Base-by-base conservation (phyloP, 306 rosid genomes). In the Vicia sativa region DNA sequence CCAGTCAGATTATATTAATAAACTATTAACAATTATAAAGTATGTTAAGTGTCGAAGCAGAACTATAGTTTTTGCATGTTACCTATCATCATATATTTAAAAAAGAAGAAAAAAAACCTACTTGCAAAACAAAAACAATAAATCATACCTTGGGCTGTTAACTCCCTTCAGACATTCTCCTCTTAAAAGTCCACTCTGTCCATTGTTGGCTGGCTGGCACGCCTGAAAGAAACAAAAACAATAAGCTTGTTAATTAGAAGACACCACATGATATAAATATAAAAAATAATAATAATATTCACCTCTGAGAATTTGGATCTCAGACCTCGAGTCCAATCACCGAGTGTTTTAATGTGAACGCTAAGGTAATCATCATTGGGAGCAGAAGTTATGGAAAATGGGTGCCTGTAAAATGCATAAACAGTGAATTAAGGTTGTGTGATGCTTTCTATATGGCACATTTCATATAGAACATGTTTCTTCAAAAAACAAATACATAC, bases 381-480 rank as follows among this genome's bases (percentile, higher is more conserved):
- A 53, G 92, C 89, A 1, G 92, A 87, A 67, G 89, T 84, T 69
- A 87, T 82, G 72, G 92, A 87, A 77, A 87, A 87, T 54, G 92
- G 92, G 72, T 87, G 92, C 92, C 92, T 87, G 76, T 73, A 59
- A 18, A 16, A 54, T 38, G 62, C 61, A 48, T 58, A 45, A 59
- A 52, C 50, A 68, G 43, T 21, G 72, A 62, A 55, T 55, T 26
- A 7, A 56, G 6, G 25, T 45, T 11, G 14, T 56, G 31, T 48
- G 55, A 15, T 13, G 35, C 12, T 58, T 65, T 57, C 54, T 41
- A 46, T 55, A 48, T 15, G 50, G 59, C 56, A 72, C 18, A 21
- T 77, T 29, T 65, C 16, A 19, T 39, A 10, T 64, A n/a, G 56
- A 45, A 63, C 39, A 64, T 4, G 69, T 48, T 73, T 71, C 26